Evolutionary conservation across 371 early-diverging fungal species (phyloP), one percentile per base, ranked within the genome.

Genomic region (Mucor lusitanicus): DNA sequence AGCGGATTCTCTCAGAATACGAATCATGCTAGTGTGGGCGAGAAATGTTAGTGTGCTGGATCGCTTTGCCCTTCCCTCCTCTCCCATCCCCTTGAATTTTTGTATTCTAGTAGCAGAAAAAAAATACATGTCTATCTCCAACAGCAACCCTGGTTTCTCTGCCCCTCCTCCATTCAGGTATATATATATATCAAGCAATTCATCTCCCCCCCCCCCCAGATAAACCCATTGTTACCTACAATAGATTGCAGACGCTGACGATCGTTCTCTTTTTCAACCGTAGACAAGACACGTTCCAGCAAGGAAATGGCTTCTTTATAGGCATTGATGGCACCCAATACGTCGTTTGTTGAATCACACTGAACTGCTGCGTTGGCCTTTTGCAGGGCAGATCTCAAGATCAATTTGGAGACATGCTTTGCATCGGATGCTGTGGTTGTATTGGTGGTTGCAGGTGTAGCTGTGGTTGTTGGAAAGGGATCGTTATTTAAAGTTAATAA

Each of bases 321-420:
- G 1, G 81, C 76, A 27, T 70, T 77, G 48, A 84, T 75, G 17
- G 84, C 84, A 8, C 81, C 81, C 15, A 68, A 32, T 9, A 81
- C 75, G 61, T 84, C 76, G 60, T 81, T 84, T 11, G 71, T 71
- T 17, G 76, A 73, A 66, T 84, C 84, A 63, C 77, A 78, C 39
- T 78, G 70, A 21, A 84, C 84, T 25, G 84, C 84, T 4, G 67
- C 64, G 61, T 84, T 81, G 5, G 84, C 84, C 60, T 78, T 79
- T 65, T 79, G 79, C 46, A 84, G 67, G 8, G 84, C 84, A 17
- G 80, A 72, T 32, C 76, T 73, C 42, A 84, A 55, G 56, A 81
- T 76, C 46, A 72, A 69, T 68, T 78, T 81, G 4, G 80, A 80
- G 33, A 74, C 40, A 63, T 78, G 78, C 44, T 73, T 75, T 23